These are phyloP conservation scores for Pythium pyrilobum DNA, from an alignment of 352 stramenopile genomes.

Conservation along the genomic window DNA sequence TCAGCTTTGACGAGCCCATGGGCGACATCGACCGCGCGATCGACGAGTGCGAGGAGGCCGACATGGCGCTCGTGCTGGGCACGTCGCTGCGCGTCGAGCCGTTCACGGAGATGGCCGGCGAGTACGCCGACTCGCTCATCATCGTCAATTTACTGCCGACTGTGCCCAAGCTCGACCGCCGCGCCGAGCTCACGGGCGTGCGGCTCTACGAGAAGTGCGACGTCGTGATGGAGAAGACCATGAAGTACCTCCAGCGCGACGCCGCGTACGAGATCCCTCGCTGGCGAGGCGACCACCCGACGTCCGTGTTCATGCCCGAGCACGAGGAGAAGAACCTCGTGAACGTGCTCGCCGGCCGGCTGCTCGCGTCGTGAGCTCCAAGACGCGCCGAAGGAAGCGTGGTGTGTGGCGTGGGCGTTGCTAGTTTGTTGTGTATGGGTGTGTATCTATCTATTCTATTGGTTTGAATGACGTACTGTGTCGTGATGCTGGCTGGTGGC, in stretches of 20 bases:
- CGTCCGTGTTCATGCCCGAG: slow-evolving; percentile 59
- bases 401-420: no score
- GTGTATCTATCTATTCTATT: no score
- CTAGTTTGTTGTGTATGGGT: no score
- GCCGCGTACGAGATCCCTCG: slow-evolving; percentile 51
- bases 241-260: slow-evolving; percentile 61
- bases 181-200: slow-evolving; percentile 59
- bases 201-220: slow-evolving; percentile 72
- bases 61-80: slow-evolving; percentile 72
- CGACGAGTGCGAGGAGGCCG: slow-evolving; percentile 69
- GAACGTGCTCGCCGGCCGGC: slow-evolving; percentile 64
- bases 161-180: slow-evolving; percentile 62
- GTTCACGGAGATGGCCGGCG: slow-evolving; percentile 77
- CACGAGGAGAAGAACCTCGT: slow-evolving; percentile 71
- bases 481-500: no score
- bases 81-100: slow-evolving; percentile 74
- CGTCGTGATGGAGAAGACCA: slow-evolving; percentile 66
- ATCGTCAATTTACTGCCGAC: slow-evolving; percentile 78
- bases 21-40: slow-evolving; percentile 77
- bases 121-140: slow-evolving; percentile 61
- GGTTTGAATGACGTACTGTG: no score
- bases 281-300: slow-evolving; percentile 56
- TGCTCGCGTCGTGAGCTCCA: slow-evolving; percentile 32
- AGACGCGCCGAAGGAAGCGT: no score
- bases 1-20: slow-evolving; percentile 76